A percentile compares a stretch with the other conserved stretches of the same genome.
Evolutionary conservation across 352 stramenopile genomes (phyloP).

Genomic region (Saprolegnia parasitica): DNA sequence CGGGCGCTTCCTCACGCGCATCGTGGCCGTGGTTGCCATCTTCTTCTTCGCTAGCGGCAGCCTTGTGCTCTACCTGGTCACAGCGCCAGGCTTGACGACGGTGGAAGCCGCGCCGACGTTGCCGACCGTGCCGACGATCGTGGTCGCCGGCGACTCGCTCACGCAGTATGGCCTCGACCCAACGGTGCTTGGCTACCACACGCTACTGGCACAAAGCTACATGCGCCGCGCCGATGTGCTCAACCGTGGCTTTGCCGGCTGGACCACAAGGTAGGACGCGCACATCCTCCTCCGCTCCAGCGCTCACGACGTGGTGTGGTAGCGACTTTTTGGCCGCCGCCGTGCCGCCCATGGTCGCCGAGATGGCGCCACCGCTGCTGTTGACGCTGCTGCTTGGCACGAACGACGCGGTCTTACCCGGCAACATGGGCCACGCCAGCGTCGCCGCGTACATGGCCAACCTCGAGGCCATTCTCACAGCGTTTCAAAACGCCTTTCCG

Average conservation of each 20-base stretch:
- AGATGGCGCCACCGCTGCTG: slow-evolving; percentile 4
- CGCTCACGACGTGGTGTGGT: background rate
- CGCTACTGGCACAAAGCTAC: slow-evolving; percentile 6
- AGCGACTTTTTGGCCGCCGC: background rate
- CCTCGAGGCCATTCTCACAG: background rate
- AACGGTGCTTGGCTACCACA: background rate
- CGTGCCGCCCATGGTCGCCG: background rate
- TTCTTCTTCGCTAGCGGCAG: background rate
- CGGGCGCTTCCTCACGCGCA: background rate
- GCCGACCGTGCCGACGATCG: background rate
- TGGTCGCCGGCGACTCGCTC: slow-evolving; percentile 19
- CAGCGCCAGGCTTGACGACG: background rate
- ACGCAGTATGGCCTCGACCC: slow-evolving; percentile 8
- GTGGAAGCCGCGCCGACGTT: background rate
- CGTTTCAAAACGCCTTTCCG: background rate
- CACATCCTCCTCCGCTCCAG: background rate
- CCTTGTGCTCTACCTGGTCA: background rate
- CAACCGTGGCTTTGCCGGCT: slow-evolving; percentile 18
- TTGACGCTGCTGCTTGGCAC: background rate
- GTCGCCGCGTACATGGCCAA: background rate
- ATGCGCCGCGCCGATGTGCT: slow-evolving; percentile 19
- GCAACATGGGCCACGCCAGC: background rate
- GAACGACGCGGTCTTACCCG: background rate
- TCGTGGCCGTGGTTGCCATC: background rate
- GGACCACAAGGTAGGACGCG: slow-evolving; percentile 4